Evolutionary conservation across 1,139 yeast species (phyloP), one percentile per base, ranked within the genome.

Genomic region (Lodderomyces pseudojiufengensis): DNA sequence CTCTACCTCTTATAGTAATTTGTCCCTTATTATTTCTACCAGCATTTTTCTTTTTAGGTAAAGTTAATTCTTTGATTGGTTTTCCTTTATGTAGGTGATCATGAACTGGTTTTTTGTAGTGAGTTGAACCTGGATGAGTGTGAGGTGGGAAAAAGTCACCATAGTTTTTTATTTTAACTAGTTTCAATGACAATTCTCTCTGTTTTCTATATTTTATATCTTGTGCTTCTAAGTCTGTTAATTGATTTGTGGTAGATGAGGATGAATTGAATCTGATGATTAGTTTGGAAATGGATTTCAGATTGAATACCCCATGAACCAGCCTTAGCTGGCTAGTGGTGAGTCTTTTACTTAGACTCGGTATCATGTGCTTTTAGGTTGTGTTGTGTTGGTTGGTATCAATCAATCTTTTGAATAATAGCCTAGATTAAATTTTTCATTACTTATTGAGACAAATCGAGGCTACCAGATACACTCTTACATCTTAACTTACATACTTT

Each of bases 1-100:
- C 98, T 60, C 94, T 80, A 57, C 94, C 97, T 57, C 98, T 79
- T 29, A 87, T 83, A 7, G 96, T 86, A 51, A 92, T 86, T 48
- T 77, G 75, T 49, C 99, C 99, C 9, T 83, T 70, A 60, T 84
- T 74, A 59, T 92, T 90, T 65, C 99, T 81, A 47, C 99, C 99
- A 37, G 95, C 84, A 33, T 79, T 78, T 43, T 77, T 76, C 57
- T 81, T 80, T 52, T 78, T 78, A 27, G 90, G 77, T 18, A 73
- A 73, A 0, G 99, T 92, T 54, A 92, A 71, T 38, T 80, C 80
- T 54, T 73, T 72, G 37, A 84, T 63, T 3, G 98, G 97, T 36
- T 80, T 71, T 7, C 97, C 97, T 52, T 82, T 84, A 73, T 85
- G 83, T 42, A 92, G 68, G 60, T 92, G 87, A 12, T 86, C 83